Evolutionary conservation across 129 eudicot species (phyloP), one percentile per base, ranked within the genome.

Genomic region (Helianthus tuberosus): DNA sequence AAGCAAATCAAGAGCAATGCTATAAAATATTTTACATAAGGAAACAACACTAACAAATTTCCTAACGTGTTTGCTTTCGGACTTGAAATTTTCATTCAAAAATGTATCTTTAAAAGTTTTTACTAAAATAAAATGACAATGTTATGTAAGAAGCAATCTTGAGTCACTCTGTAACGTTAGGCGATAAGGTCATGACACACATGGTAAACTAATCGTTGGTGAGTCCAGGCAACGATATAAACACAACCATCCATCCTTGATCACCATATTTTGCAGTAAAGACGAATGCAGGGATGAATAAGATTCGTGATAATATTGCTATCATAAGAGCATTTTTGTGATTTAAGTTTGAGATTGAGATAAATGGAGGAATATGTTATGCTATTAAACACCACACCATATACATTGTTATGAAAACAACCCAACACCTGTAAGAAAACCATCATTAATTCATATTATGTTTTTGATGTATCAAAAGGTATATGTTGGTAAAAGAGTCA

Each of bases 1-100:
- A 55, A 55, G 61, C 61, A 27, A 55, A 17, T 17, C 61, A 55
- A 20, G 61, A 55, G 61, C 61, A 55, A 55, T 11, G 8, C 61
- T 27, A 2, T 3, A 15, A 55, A 17, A 55, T 17, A 55, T 55
- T 17, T 27, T 32, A 55, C 27, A 55, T 55, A 55, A 55, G 8
- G 32, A 10, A 16, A 55, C 5, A 51, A 51, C 9, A 51, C 57
- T 51, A 51, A n/a, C 15, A 51, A 51, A n/a, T 51, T 51, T 51
- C 57, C 57, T 51, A 51, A 51, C 57, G 20, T 17, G 15, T 51
- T 51, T 14, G 57, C 57, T 6, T 51, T 10, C 15, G 8, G 57
- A 51, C 57, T 20, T 17, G 36, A 32, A 32, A 32, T 32, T 3
- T 32, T 3, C 4, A 32, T 51, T 7, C 57, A n/a, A 5, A 51